Evolutionary conservation across 2,329 filamentous ascomycete species (phyloP).

Genomic region (Coleophoma eucalyptorum): DNA sequence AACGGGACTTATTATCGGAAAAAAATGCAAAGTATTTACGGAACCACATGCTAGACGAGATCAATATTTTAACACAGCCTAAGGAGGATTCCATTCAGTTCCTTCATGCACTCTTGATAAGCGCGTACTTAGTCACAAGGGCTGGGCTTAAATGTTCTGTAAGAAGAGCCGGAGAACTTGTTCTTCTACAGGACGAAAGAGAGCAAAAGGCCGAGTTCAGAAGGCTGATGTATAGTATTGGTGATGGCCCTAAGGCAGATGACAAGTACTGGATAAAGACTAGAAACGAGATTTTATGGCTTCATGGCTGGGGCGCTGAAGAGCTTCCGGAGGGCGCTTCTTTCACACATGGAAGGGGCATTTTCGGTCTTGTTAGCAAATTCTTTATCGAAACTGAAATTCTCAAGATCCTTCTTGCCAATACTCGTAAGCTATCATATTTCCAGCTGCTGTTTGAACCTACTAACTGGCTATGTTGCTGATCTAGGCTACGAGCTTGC

Average conservation of each 20-base stretch:
- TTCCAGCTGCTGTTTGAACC: background rate
- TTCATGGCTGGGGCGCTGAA: slow-evolving; percentile 66
- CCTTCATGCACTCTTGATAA: slow-evolving; percentile 59
- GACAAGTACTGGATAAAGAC: slow-evolving; percentile 60
- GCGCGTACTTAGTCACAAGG: slow-evolving; percentile 51
- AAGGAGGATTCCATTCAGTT: slow-evolving; percentile 51
- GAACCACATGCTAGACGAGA: slow-evolving; percentile 49
- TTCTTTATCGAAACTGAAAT: slow-evolving; percentile 67
- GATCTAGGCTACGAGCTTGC: slow-evolving; percentile 57
- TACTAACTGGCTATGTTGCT: slow-evolving; percentile 4
- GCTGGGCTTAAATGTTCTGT: slow-evolving; percentile 45
- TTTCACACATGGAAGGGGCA: slow-evolving; percentile 37
- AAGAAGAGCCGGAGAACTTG: slow-evolving; percentile 56
- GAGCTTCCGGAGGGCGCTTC: slow-evolving; percentile 31
- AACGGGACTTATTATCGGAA: slow-evolving; percentile 30
- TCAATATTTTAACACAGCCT: slow-evolving; percentile 64
- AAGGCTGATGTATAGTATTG: slow-evolving; percentile 41
- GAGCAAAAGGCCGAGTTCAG: slow-evolving; percentile 60
- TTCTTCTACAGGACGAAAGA: slow-evolving; percentile 56
- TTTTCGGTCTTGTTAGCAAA: slow-evolving; percentile 54
- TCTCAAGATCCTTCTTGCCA: slow-evolving; percentile 61
- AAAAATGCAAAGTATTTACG: slow-evolving; percentile 42
- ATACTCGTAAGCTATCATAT: slow-evolving; percentile 45
- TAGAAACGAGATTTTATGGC: slow-evolving; percentile 66
- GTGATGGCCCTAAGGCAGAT: slow-evolving; percentile 44